These are phyloP conservation scores for Candida vaughaniae DNA, from an alignment of 805 yeast genomes.

Conservation along the genomic window DNA sequence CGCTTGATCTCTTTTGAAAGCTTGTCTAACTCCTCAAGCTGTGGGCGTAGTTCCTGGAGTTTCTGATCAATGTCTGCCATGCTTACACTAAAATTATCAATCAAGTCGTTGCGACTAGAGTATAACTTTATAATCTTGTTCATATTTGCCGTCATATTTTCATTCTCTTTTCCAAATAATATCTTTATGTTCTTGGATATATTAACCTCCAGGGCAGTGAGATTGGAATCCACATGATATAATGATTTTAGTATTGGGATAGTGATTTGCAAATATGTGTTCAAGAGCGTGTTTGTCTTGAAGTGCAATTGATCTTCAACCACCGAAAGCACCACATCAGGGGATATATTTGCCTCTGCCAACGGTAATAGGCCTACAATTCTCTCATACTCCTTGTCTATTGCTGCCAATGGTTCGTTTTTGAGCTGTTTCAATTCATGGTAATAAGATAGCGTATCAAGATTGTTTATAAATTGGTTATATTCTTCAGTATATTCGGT, in stretches of 20 bases:
- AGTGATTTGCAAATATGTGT: conserved; percentile 25
- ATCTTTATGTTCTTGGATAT: conserved; percentile 10
- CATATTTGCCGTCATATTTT: conserved; percentile 11
- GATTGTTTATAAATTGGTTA: conserved; percentile 19
- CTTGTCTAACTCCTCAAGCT: conserved; percentile 16
- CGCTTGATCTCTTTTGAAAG: conserved; percentile 12
- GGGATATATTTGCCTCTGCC: not conserved
- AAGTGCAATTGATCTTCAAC: conserved; percentile 12
- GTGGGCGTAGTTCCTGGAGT: conserved; percentile 16
- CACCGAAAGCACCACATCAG: conserved; percentile 5
- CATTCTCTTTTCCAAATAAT: conserved; percentile 10
- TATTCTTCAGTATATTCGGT: conserved; percentile 24
- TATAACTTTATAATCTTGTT: conserved; percentile 16
- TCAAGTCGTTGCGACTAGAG: conserved; percentile 5
- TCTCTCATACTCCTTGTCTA: conserved; percentile 17
- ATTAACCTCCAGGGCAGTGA: conserved; percentile 27
- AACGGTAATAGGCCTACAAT: conserved; percentile 10
- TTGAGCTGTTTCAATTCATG: conserved; percentile 23
- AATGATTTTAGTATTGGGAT: conserved; percentile 34
- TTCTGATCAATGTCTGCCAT: conserved; percentile 6
- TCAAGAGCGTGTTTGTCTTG: conserved; percentile 26
- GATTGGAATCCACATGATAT: conserved; percentile 25
- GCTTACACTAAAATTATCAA: conserved; percentile 3
- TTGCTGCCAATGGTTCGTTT: conserved; percentile 11
- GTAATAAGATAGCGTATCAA: conserved; percentile 29